Conservation (phyloP, 75 land plant genomes). For the Chamaecyparis obtusa region DNA sequence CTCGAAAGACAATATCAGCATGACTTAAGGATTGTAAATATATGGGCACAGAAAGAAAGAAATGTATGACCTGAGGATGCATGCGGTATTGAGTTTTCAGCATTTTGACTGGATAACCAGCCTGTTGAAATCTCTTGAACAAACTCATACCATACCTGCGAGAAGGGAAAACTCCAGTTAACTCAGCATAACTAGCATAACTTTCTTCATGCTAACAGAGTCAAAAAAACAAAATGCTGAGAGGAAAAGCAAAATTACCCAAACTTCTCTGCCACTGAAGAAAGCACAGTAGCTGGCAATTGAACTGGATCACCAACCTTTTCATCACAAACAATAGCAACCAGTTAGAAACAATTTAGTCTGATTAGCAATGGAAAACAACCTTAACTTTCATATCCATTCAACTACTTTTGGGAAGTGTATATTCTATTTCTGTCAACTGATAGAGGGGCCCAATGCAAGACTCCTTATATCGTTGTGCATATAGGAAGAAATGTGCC, state of each 20-base stretch:
- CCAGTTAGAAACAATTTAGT: background rate
- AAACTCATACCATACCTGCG: constrained; percentile 86
- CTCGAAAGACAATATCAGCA: background rate
- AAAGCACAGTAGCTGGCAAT: constrained; percentile 95
- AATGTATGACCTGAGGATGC: constrained; percentile 82
- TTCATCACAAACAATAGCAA: background rate
- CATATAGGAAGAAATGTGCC: background rate
- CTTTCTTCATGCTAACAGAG: background rate
- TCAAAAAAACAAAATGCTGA: background rate
- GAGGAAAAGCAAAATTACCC: constrained; percentile 47
- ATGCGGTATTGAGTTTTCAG: constrained; percentile 95
- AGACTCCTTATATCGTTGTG: background rate
- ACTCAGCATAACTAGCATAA: background rate
- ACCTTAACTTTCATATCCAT: background rate
- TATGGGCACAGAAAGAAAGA: background rate
- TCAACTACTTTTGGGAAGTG: background rate
- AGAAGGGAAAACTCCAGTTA: constrained; percentile 1
- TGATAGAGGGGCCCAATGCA: background rate
- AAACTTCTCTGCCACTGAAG: constrained; percentile 63
- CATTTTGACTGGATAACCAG: constrained; percentile 95
- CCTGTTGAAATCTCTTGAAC: constrained; percentile 90
- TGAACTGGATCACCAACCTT: constrained; percentile 98
- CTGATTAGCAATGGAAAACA: background rate
- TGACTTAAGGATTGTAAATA: constrained; percentile 1
- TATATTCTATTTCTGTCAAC: background rate